Evolutionary conservation across 345 rosid species (phyloP).

Genomic region (Noccaea bulbosa): DNA sequence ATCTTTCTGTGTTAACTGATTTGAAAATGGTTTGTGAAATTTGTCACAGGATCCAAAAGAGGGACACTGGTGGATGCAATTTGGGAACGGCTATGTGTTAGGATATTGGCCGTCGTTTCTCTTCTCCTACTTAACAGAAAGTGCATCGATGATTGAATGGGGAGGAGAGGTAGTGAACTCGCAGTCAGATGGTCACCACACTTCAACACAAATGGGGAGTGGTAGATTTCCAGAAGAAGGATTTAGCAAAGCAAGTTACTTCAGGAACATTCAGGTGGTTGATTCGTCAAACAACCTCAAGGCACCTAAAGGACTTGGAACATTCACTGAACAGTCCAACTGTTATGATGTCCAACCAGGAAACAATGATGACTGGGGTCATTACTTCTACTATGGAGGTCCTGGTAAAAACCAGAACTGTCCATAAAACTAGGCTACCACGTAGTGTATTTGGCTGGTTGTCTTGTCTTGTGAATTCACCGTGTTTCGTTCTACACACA

Average conservation of each 20-base stretch:
- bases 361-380: conserved; percentile 94
- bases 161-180: conserved; percentile 99
- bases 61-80: conserved; percentile 99
- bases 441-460: conserved; percentile 25
- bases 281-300: conserved; percentile 91
- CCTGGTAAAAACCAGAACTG: conserved; percentile 89
- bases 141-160: conserved; percentile 98
- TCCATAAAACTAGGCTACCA: conserved; percentile 47
- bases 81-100: conserved; percentile 79
- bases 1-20: background rate
- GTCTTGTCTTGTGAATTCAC: conserved; percentile 42
- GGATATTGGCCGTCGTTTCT: conserved; percentile 98
- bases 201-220: conserved; percentile 97
- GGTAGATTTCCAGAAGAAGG: conserved; percentile 95
- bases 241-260: conserved; percentile 88
- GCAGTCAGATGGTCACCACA: conserved; percentile 79
- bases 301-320: conserved; percentile 84
- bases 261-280: conserved; percentile 89
- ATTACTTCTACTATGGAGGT: conserved; percentile 95
- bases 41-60: conserved; percentile 81
- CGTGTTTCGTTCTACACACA: conserved; percentile 32
- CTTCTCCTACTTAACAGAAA: conserved; percentile 87
- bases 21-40: conserved; percentile 19
- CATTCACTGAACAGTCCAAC: conserved; percentile 91
- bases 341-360: conserved; percentile 94